These are phyloP conservation scores for Fusarium austroafricanum DNA, from an alignment of 2,329 filamentous ascomycete genomes.

Conservation along the genomic window DNA sequence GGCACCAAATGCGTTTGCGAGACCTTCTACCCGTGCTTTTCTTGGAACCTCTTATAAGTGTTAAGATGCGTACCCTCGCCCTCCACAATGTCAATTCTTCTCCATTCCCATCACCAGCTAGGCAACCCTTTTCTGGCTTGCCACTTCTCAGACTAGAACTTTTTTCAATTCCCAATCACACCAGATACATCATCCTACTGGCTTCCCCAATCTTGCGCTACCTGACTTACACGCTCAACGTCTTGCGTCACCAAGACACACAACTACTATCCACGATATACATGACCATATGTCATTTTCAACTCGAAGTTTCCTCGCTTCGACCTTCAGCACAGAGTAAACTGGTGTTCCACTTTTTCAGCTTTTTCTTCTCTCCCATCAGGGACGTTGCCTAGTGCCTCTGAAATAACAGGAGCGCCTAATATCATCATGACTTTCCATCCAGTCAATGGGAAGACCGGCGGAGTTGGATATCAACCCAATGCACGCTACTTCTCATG, in stretches of 20 bases:
- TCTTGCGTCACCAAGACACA: constrained; percentile 13
- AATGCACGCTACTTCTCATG: not conserved
- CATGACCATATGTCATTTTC: not conserved
- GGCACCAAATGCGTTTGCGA: not conserved
- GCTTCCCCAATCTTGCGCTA: constrained; percentile 2
- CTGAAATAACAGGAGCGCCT: not conserved
- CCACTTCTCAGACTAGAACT: not conserved
- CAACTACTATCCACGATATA: not conserved
- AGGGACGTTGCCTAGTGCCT: not conserved
- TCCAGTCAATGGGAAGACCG: not conserved
- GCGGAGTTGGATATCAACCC: not conserved
- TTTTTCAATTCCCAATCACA: not conserved
- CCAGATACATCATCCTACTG: not conserved
- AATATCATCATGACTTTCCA: constrained; percentile 14
- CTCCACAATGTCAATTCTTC: constrained; percentile 14
- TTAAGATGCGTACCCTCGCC: constrained; percentile 34
- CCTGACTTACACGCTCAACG: constrained; percentile 25
- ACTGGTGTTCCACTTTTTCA: not conserved
- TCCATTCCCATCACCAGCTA: not conserved
- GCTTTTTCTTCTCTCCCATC: not conserved
- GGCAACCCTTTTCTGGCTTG: not conserved
- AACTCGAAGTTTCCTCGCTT: not conserved
- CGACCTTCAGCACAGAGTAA: not conserved
- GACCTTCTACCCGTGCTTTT: constrained; percentile 13
- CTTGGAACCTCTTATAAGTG: constrained; percentile 10